Evolutionary conservation across 164 flowering plant species (phyloP).

Genomic region (Vitis rupestris): DNA sequence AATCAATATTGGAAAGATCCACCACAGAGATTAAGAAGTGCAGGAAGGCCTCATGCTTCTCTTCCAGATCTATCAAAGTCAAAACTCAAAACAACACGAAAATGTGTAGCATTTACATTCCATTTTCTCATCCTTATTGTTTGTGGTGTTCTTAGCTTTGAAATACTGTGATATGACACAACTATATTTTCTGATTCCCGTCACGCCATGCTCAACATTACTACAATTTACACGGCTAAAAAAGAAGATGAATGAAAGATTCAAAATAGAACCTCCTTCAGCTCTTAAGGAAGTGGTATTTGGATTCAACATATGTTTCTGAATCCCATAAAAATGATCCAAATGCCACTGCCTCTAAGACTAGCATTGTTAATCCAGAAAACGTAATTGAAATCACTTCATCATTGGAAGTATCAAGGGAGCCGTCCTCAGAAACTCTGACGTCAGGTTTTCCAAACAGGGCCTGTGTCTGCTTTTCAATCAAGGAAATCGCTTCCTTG

Average conservation of each 20-base stretch:
- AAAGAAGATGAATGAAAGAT: not conserved
- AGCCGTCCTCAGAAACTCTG: conserved; percentile 58
- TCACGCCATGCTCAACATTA: too few relatives aligned
- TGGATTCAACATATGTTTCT: conserved; percentile 76
- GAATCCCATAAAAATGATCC: conserved; percentile 93
- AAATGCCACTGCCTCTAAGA: conserved; percentile 86
- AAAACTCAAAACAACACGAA: too few relatives aligned
- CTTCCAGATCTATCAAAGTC: too few relatives aligned
- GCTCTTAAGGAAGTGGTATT: conserved; percentile 54
- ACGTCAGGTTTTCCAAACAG: conserved; percentile 90
- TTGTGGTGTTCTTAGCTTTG: too few relatives aligned
- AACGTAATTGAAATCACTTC: conserved; percentile 57
- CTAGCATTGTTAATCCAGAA: conserved; percentile 76
- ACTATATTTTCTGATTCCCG: too few relatives aligned
- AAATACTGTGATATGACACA: too few relatives aligned
- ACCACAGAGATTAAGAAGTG: too few relatives aligned
- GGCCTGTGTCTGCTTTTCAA: conserved; percentile 92
- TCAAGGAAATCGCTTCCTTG: conserved; percentile 77
- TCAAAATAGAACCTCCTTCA: conserved; percentile 13
- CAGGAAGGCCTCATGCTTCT: too few relatives aligned
- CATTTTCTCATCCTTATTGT: too few relatives aligned
- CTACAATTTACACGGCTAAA: not conserved
- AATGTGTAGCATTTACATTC: too few relatives aligned
- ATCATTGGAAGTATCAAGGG: conserved; percentile 64
- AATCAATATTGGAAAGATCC: too few relatives aligned